Base-by-base conservation (phyloP, 73 alveolate species). In the Uronychia setigera region DNA sequence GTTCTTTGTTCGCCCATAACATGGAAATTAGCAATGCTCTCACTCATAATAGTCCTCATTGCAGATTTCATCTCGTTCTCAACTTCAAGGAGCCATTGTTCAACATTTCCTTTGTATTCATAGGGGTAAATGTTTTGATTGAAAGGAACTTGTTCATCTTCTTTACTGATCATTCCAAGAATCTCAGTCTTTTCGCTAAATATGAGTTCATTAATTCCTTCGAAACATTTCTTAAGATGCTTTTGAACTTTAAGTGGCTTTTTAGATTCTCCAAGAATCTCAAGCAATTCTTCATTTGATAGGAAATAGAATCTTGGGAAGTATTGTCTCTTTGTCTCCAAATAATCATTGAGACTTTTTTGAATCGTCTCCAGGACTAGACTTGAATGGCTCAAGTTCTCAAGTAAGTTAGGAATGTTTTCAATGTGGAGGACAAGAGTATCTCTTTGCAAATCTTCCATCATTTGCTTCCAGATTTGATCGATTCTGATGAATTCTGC, bases 271-370 rank as follows among this genome's bases (percentile, higher is more conserved):
- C 99, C 96, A 89, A 98, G 91, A 29, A 98, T 97, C 89, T 97
- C 95, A 59, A 98, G 86, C 78, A 97, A 84, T 80, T 97, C 99
- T 81, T 97, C 99, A 96, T 97, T 95, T 32, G 99, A 96, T 76
- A 97, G 92, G 94, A 97, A 97, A 91, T 96, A 97, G 91, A 97
- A 97, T 75, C 99, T 87, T 58, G 99, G 99, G 93, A 96, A 97
- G 83, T 94, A 93, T 59, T 90, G 83, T 93, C 99, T 93, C 93
- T 98, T 98, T 77, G 99, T 89, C 85, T 98, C 99, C 77, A 98
- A 91, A 80, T 97, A 98, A 81, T 95, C 97, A 84, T 92, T 94
- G 33, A 97, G 85, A 35, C 96, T 85, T 89, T 96, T 97, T 87
- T 97, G 96, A 9, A 97, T 95, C 86, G 93, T 91, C 77, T 97